Evolutionary conservation across 768 basidiomycete species (phyloP).

Genomic region (Lactifluus piperatus): DNA sequence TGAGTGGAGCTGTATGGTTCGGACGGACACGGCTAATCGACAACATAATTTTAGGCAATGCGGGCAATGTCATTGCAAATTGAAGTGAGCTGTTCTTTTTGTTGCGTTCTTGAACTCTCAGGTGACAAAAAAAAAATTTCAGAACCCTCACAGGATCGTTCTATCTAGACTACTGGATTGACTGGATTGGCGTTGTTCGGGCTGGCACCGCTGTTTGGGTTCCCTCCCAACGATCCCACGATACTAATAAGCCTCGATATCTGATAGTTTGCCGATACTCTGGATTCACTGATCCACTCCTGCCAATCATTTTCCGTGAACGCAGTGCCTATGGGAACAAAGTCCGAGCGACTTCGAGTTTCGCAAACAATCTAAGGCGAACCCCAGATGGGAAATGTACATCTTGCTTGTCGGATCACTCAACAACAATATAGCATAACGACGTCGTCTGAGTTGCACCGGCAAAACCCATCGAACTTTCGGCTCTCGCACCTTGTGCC

Average conservation of each 20-base stretch:
- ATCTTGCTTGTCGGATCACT: not conserved
- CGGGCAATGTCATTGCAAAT: conserved; percentile 27
- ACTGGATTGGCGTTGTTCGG: not conserved
- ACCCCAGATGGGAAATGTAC: not conserved
- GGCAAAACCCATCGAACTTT: not conserved
- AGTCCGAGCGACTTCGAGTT: not conserved
- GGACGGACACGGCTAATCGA: conserved; percentile 88
- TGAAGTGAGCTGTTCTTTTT: not conserved
- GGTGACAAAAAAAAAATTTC: too few species aligned
- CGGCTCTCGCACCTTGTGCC: not conserved
- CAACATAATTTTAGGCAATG: conserved; percentile 70
- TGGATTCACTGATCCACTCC: not conserved
- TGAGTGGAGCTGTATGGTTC: conserved; percentile 84
- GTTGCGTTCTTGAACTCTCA: not conserved
- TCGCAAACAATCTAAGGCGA: not conserved
- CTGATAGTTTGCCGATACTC: too few species aligned
- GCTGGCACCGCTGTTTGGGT: not conserved
- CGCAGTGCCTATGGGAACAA: not conserved
- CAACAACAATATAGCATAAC: not conserved
- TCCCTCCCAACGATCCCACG: not conserved
- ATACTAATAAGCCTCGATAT: not conserved
- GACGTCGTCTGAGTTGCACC: not conserved
- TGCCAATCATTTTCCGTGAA: not conserved
- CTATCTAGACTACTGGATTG: not conserved
- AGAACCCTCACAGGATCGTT: not conserved